A percentile compares a stretch with the other conserved stretches of the same genome.
Evolutionary conservation across 495 filamentous ascomycete genomes (phyloP).

Genomic region (Pyronema omphalodes): DNA sequence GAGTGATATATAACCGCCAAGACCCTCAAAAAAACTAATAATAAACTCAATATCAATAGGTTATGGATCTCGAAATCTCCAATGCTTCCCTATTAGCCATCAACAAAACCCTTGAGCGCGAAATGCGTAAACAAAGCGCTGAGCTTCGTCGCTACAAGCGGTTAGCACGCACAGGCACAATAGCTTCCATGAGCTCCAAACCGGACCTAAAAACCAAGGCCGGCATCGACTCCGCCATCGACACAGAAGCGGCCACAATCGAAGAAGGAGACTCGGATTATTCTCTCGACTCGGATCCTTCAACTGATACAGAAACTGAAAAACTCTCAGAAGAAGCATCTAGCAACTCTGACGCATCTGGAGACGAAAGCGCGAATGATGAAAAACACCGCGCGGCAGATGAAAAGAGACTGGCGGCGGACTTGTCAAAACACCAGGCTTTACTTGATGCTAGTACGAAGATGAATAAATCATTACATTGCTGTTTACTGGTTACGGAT

Average conservation of each 20-base stretch:
- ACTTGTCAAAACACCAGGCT: slow-evolving; percentile 75
- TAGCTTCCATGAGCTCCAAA: slow-evolving; percentile 36
- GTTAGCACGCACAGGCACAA: slow-evolving; percentile 54
- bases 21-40: slow-evolving; percentile 3
- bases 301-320: slow-evolving; percentile 27
- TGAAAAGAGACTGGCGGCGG: slow-evolving; percentile 57
- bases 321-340: slow-evolving; percentile 27
- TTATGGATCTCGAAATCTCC: slow-evolving; percentile 92
- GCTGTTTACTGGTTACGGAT: slow-evolving; percentile 74
- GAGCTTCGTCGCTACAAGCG: slow-evolving; percentile 73
- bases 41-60: slow-evolving; percentile 26
- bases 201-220: slow-evolving; percentile 14
- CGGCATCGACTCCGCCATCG: background rate
- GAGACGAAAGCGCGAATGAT: slow-evolving; percentile 10
- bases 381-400: slow-evolving; percentile 32
- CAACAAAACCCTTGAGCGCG: slow-evolving; percentile 77
- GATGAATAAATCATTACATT: slow-evolving; percentile 80
- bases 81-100: slow-evolving; percentile 95
- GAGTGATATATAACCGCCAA: background rate
- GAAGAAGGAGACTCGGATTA: slow-evolving; percentile 21
- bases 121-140: slow-evolving; percentile 76
- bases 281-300: slow-evolving; percentile 28
- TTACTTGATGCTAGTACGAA: slow-evolving; percentile 74
- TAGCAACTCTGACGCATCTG: slow-evolving; percentile 33
- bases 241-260: background rate